These are phyloP conservation scores for Calocybe cyanea DNA, from an alignment of 768 basidiomycete genomes.

Conservation along the genomic window DNA sequence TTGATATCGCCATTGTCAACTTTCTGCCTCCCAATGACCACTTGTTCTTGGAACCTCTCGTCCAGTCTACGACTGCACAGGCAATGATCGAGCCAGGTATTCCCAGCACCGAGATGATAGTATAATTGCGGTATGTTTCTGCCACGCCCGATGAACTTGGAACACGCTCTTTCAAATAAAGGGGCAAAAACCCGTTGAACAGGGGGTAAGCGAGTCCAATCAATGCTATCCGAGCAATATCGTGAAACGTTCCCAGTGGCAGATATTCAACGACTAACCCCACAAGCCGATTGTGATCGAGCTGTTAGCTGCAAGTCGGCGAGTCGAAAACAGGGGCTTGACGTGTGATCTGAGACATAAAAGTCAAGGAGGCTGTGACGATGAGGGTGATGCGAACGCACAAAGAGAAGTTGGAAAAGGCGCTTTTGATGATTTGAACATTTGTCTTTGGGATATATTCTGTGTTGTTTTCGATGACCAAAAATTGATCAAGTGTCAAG, in stretches of 20 bases:
- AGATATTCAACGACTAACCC: slow-evolving; percentile 27
- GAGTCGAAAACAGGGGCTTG: slow-evolving; percentile 43
- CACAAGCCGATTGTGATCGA: slow-evolving; percentile 47
- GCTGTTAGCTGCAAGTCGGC: slow-evolving; percentile 41
- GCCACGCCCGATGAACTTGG: slow-evolving; percentile 19
- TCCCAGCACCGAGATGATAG: slow-evolving; percentile 43
- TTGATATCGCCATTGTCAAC: slow-evolving; percentile 42
- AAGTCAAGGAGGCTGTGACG: not conserved
- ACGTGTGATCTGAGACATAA: slow-evolving; percentile 38
- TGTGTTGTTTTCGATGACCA: slow-evolving; percentile 22
- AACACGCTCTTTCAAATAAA: slow-evolving; percentile 38
- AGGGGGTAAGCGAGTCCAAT: slow-evolving; percentile 55
- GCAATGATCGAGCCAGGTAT: slow-evolving; percentile 47
- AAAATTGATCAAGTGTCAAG: slow-evolving; percentile 43
- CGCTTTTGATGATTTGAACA: slow-evolving; percentile 26
- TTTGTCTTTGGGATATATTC: slow-evolving; percentile 17
- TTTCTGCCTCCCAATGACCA: slow-evolving; percentile 43
- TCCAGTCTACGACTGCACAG: slow-evolving; percentile 40
- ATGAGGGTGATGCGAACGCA: slow-evolving; percentile 17
- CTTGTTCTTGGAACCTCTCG: slow-evolving; percentile 24
- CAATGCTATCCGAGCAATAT: slow-evolving; percentile 22
- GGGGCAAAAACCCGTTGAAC: slow-evolving; percentile 48
- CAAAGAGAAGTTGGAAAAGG: slow-evolving; percentile 38
- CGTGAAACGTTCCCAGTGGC: not conserved
- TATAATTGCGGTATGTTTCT: slow-evolving; percentile 44